A percentile compares a stretch with the other conserved stretches of the same genome.
Evolutionary conservation across 1,139 yeast genomes (phyloP).

Genomic region (Yamadazyma trypodendri): DNA sequence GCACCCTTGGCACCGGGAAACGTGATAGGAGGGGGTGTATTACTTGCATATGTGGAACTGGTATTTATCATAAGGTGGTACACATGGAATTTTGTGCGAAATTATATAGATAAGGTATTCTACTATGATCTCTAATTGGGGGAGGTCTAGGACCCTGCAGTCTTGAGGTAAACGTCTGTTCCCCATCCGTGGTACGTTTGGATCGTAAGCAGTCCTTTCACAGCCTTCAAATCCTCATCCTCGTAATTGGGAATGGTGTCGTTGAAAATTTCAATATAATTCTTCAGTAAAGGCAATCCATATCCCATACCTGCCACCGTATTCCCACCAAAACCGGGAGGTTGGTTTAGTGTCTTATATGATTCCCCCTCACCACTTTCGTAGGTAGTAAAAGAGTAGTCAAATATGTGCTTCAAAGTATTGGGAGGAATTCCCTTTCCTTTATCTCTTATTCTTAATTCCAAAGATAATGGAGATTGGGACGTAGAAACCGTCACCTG

Average conservation of each 20-base stretch:
- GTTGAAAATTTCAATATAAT: slow-evolving; percentile 46
- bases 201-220: slow-evolving; percentile 67
- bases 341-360: slow-evolving; percentile 59
- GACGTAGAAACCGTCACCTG: slow-evolving; percentile 65
- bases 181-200: slow-evolving; percentile 89
- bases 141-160: slow-evolving; percentile 14
- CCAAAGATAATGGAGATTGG: slow-evolving; percentile 41
- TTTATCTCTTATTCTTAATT: slow-evolving; percentile 74
- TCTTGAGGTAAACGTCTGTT: slow-evolving; percentile 45
- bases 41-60: background rate
- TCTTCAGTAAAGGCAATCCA: slow-evolving; percentile 81
- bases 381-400: slow-evolving; percentile 82
- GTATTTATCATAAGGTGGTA: slow-evolving; percentile 1
- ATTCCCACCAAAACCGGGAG: slow-evolving; percentile 71
- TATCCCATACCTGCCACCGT: slow-evolving; percentile 95
- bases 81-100: no score
- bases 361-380: slow-evolving; percentile 59
- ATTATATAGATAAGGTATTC: no score
- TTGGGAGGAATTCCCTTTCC: slow-evolving; percentile 86
- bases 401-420: slow-evolving; percentile 66
- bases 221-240: slow-evolving; percentile 11
- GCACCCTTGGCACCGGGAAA: background rate
- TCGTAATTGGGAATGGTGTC: slow-evolving; percentile 25
- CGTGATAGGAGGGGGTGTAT: background rate
- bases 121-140: no score